These are phyloP conservation scores for Leptoxyphium fumago DNA, from an alignment of 2,329 filamentous ascomycete species.

Conservation along the genomic window DNA sequence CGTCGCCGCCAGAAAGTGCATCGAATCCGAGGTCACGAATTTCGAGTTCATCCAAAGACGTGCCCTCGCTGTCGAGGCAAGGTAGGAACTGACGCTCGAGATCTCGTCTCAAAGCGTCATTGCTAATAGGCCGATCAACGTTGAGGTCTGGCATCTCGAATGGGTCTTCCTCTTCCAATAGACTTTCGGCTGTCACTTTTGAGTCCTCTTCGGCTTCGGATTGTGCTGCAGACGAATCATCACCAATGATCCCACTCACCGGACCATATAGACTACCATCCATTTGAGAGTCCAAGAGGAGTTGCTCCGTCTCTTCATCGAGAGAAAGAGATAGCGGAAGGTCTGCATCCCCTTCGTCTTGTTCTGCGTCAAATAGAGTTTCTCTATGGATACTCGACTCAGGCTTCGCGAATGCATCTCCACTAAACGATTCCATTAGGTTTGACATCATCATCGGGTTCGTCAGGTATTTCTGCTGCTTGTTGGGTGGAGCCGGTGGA, in stretches of 20 bases:
- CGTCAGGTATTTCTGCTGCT: slow-evolving; percentile 73
- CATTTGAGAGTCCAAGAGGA: slow-evolving; percentile 22
- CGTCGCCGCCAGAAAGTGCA: slow-evolving; percentile 12
- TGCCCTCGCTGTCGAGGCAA: slow-evolving; percentile 5
- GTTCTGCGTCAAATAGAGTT: slow-evolving; percentile 25
- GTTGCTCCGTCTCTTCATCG: slow-evolving; percentile 20
- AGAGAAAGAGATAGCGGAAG: slow-evolving; percentile 9
- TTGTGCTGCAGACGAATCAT: slow-evolving; percentile 8
- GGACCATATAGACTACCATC: slow-evolving; percentile 19
- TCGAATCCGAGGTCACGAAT: slow-evolving; percentile 21
- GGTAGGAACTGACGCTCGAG: slow-evolving; percentile 16
- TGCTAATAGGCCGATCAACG: slow-evolving; percentile 13
- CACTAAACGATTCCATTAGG: slow-evolving; percentile 78
- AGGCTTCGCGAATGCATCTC: slow-evolving; percentile 57
- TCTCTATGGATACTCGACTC: slow-evolving; percentile 46
- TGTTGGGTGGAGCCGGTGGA: slow-evolving; percentile 70
- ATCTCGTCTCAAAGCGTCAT: slow-evolving; percentile 17
- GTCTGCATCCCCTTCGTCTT: slow-evolving; percentile 21
- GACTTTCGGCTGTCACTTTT: slow-evolving; percentile 19
- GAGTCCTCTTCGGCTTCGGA: slow-evolving; percentile 11
- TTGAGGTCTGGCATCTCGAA: slow-evolving; percentile 22
- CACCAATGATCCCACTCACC: slow-evolving; percentile 14
- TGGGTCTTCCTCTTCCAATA: slow-evolving; percentile 22
- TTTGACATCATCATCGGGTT: slow-evolving; percentile 75
- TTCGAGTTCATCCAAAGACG: slow-evolving; percentile 17